Evolutionary conservation across 352 stramenopile species (phyloP).

Genomic region (Globisporangium solare): DNA sequence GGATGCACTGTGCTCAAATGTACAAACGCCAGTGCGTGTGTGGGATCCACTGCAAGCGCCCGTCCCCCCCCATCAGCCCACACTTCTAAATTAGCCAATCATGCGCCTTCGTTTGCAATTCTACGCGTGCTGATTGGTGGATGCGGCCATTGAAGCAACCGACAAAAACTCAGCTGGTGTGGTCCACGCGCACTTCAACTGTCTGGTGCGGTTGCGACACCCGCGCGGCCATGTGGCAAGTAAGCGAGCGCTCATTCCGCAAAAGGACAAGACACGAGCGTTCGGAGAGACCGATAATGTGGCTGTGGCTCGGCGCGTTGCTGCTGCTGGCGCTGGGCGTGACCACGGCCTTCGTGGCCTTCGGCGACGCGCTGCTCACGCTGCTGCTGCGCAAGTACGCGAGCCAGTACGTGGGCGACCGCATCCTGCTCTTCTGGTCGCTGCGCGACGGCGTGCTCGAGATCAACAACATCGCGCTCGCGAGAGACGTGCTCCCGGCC

Average conservation of each 20-base stretch:
- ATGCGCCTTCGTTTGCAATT: neutral
- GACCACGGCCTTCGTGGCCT: constrained; percentile 28
- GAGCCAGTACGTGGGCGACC: constrained; percentile 36
- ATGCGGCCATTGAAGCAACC: too few species aligned
- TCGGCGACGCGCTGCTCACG: constrained; percentile 64
- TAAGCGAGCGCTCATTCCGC: neutral
- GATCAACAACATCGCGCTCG: constrained; percentile 51
- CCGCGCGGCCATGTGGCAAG: neutral
- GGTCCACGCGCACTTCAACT: constrained; percentile 10
- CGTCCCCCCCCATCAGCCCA: too few species aligned
- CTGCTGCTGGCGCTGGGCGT: constrained; percentile 22
- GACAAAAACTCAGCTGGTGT: constrained; percentile 7
- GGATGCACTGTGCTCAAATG: neutral
- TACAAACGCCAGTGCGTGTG: neutral
- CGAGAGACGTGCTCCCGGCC: constrained; percentile 33
- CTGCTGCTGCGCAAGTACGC: constrained; percentile 41
- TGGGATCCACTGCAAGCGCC: too few species aligned
- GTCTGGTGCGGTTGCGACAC: constrained; percentile 5
- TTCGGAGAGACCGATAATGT: too few species aligned
- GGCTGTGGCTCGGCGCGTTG: constrained; percentile 24
- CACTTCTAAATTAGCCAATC: constrained; percentile 2
- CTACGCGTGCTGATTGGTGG: neutral
- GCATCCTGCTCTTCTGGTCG: constrained; percentile 62
- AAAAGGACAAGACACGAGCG: neutral
- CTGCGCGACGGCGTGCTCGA: constrained; percentile 52